Percentiles rank a stretch among this genome's conserved stretches.
Conservation (phyloP, 106 monocot species). For the Posidonia australis region DNA sequence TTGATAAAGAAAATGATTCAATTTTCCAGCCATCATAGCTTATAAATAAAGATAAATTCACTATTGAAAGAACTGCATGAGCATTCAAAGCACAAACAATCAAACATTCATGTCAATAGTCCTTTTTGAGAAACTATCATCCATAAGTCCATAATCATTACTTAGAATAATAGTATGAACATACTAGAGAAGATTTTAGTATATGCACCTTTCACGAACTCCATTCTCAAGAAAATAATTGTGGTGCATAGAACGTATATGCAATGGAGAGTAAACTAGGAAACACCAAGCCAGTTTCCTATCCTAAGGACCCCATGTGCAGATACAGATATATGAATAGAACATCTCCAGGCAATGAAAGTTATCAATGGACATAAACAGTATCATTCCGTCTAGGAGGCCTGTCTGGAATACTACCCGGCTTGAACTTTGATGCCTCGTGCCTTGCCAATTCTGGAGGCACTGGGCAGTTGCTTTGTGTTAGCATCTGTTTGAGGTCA, state of each 20-base stretch:
- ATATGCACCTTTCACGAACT: not conserved
- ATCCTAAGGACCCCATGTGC: not conserved
- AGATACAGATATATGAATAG: not conserved
- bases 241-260: not conserved
- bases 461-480: conserved; percentile 81
- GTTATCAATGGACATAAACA: conserved; percentile 55
- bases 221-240: not conserved
- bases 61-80: no score
- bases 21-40: no score
- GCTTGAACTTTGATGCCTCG: conserved; percentile 94
- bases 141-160: no score
- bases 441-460: conserved; percentile 94
- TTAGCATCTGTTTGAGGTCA: conserved; percentile 97
- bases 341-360: not conserved
- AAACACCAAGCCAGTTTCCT: not conserved
- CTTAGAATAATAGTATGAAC: not conserved
- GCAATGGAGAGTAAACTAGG: not conserved
- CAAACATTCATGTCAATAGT: no score
- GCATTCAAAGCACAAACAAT: no score
- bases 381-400: conserved; percentile 93
- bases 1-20: no score
- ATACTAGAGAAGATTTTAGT: not conserved
- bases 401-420: conserved; percentile 76
- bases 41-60: no score
- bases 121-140: no score